These are phyloP conservation scores for Lumnitzera racemosa DNA, from an alignment of 345 rosid species.

Conservation along the genomic window DNA sequence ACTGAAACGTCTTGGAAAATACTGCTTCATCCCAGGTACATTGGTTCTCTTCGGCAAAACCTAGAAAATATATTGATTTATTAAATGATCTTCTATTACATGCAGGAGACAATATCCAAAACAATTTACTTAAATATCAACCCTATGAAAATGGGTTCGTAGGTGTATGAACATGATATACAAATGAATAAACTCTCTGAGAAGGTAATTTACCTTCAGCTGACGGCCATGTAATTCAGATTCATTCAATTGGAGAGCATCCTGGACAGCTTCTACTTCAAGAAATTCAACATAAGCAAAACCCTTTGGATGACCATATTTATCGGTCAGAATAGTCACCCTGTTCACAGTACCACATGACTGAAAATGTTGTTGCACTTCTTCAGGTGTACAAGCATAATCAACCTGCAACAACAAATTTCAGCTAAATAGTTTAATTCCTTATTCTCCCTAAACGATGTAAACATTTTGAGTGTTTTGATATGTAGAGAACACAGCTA, in stretches of 20 bases:
- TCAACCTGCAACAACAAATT: constrained; percentile 53
- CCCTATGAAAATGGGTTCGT: not conserved
- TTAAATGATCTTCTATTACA: not conserved
- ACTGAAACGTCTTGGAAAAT: constrained; percentile 60
- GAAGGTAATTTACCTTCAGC: constrained; percentile 44
- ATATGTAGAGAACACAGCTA: not conserved
- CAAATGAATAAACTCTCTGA: not conserved
- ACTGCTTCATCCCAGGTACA: constrained; percentile 94
- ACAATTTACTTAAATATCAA: not conserved
- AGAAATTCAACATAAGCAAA: constrained; percentile 93
- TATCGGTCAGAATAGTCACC: constrained; percentile 90
- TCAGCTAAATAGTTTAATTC: constrained; percentile 1
- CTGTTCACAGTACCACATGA: constrained; percentile 93
- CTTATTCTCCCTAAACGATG: no score
- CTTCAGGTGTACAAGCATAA: constrained; percentile 95
- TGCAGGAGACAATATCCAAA: not conserved
- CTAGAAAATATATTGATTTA: constrained; percentile 19
- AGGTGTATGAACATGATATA: not conserved
- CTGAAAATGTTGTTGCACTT: constrained; percentile 97
- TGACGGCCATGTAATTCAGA: constrained; percentile 97
- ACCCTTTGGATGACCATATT: constrained; percentile 94
- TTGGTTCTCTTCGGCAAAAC: constrained; percentile 85
- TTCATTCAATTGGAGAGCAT: constrained; percentile 75
- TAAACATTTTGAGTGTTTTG: no score
- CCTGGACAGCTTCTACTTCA: constrained; percentile 78